Evolutionary conservation across 2,329 filamentous ascomycete species (phyloP), one percentile per base, ranked within the genome.

Genomic region (Aurifilum marmelostoma): DNA sequence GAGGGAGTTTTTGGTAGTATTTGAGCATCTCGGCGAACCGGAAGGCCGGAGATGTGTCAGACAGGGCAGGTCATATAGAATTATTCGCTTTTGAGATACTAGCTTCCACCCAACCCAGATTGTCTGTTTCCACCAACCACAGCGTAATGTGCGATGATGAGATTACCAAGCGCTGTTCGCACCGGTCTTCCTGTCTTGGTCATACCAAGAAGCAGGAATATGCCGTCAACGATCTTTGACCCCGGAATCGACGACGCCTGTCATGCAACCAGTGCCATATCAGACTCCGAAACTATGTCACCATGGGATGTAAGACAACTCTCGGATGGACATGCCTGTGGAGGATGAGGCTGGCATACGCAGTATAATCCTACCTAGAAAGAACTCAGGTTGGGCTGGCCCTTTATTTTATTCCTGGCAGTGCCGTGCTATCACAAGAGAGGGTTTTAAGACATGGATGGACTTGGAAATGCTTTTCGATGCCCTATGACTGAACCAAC

Each of bases 201-300:
- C 75, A 94, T 91, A 63, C 91, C 87, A 85, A 91, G 94, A 88
- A 94, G 91, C 77, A 93, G 90, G 76, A 93, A 90, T 63, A 94
- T 80, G 60, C 86, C 90, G 77, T 94, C 91, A 37, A 93, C 85
- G 0, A 91, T 92, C 78, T 94, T 91, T 0, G n/a, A 92, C 91
- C 27, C 91, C 84, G 85, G 88, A n/a, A 14, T 16, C 41, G 12
- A 14, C 18, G 41, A 18, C 18, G 41, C 14, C 6, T 27, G 50
- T 27, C 50, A 27, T 14, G 24, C 50, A 52, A 14, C 50, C 50
- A 52, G 2, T 27, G 9, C 24, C 50, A 14, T 24, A n/a, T n/a
- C n/a, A n/a, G n/a, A n/a, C 7, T 27, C 9, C 50, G 27, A 27
- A 50, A 27, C 9, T 24, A 9, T 1, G 6, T 52, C 24, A 52